These are phyloP conservation scores for Triticum timopheevii DNA, from an alignment of 176 grass and related monocot genomes.

Conservation along the genomic window DNA sequence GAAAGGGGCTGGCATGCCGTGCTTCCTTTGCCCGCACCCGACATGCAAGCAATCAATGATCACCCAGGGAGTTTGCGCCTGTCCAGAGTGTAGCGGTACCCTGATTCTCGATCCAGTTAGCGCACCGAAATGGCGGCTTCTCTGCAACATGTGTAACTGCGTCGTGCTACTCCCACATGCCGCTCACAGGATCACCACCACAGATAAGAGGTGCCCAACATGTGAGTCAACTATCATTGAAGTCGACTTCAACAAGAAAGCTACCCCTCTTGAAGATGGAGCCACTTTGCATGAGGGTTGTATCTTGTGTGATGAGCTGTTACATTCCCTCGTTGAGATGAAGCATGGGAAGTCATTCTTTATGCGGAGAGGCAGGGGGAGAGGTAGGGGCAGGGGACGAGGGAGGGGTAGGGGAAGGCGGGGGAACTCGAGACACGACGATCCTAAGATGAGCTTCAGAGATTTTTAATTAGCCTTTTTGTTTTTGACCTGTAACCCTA, in stretches of 20 bases:
- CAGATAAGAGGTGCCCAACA: conserved; percentile 64
- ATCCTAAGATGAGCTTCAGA: conserved; percentile 98
- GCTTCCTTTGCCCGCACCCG: conserved; percentile 89
- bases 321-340: conserved; percentile 91
- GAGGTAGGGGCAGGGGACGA: conserved; percentile 61
- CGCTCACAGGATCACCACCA: conserved; percentile 73
- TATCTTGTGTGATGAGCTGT: conserved; percentile 92
- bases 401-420: conserved; percentile 55
- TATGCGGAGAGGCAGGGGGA: conserved; percentile 55
- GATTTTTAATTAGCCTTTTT: conserved; percentile 56
- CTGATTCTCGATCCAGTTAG: conserved; percentile 91
- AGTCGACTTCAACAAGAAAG: conserved; percentile 99
- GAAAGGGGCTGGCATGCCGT: conserved; percentile 90
- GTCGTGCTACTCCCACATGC: conserved; percentile 79
- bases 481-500: not conserved
- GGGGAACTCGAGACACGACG: conserved; percentile 52
- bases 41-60: conserved; percentile 93
- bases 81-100: conserved; percentile 86
- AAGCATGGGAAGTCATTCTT: conserved; percentile 90
- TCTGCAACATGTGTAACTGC: conserved; percentile 92
- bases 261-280: conserved; percentile 70
- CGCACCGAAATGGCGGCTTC: conserved; percentile 91
- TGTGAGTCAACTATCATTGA: conserved; percentile 94
- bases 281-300: conserved; percentile 82
- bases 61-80: conserved; percentile 90